Evolutionary conservation across 352 stramenopile genomes (phyloP).

Genomic region (Globisporangium perplexum): DNA sequence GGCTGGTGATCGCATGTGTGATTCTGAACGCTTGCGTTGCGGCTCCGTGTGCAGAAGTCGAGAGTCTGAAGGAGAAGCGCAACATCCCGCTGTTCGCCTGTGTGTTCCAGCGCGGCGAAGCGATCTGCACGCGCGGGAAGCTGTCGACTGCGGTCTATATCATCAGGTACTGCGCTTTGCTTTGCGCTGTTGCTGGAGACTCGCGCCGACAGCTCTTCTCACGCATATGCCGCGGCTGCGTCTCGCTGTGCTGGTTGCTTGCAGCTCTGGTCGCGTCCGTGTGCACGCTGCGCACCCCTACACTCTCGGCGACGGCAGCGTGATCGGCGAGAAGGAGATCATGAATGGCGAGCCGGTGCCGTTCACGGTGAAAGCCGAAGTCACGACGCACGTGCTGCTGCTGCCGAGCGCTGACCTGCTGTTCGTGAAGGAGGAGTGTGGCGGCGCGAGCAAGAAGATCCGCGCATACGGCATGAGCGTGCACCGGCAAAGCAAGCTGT

Average conservation of each 20-base stretch:
- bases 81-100: constrained; percentile 76
- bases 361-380: constrained; percentile 53
- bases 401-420: constrained; percentile 58
- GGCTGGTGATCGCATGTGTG: neutral
- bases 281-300: constrained; percentile 67
- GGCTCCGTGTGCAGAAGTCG: constrained; percentile 27
- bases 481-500: constrained; percentile 7
- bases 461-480: constrained; percentile 2
- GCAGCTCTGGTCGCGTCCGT: constrained; percentile 54
- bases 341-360: constrained; percentile 67
- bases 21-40: neutral
- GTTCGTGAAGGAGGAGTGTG: constrained; percentile 25
- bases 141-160: constrained; percentile 75
- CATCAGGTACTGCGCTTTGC: constrained; percentile 43
- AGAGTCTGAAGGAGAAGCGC: constrained; percentile 25
- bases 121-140: constrained; percentile 60
- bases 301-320: constrained; percentile 35
- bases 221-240: neutral
- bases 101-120: constrained; percentile 52
- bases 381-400: constrained; percentile 55
- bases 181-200: neutral
- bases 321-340: constrained; percentile 65
- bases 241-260: neutral
- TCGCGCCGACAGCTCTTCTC: neutral
- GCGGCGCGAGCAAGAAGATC: neutral